Conservation (phyloP, 345 rosid species). For the Raphanus sativus region DNA sequence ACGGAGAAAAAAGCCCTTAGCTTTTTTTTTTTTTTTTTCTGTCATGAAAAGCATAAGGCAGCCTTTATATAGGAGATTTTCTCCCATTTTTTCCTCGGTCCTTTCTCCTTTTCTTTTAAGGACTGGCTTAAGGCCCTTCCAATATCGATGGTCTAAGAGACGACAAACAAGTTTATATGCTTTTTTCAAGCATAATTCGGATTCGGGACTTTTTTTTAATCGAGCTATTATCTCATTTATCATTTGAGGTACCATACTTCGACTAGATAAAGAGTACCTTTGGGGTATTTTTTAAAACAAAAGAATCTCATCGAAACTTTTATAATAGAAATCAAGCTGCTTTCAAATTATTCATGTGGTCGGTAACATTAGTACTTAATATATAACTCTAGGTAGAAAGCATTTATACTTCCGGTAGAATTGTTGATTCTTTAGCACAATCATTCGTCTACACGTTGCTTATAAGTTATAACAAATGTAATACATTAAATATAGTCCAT, state of each 20-base stretch:
- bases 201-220: background rate
- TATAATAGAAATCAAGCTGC: background rate
- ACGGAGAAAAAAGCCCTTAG: too few species aligned
- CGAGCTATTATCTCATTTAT: background rate
- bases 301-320: conserved; percentile 7
- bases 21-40: too few species aligned
- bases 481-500: conserved; percentile 11
- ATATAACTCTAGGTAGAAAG: background rate
- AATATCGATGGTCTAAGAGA: too few species aligned
- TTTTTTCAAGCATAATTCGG: background rate
- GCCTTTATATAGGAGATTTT: too few species aligned
- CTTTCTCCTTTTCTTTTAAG: too few species aligned
- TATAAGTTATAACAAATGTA: background rate
- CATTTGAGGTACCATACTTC: background rate
- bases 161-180: background rate
- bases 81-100: too few species aligned
- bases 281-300: background rate
- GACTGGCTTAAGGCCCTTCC: too few species aligned
- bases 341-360: conserved; percentile 1
- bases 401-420: conserved; percentile 20
- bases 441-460: conserved; percentile 12
- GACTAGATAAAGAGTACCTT: background rate
- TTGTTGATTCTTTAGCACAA: conserved; percentile 21
- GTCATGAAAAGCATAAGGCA: too few species aligned
- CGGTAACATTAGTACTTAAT: background rate